A percentile compares a stretch with the other conserved stretches of the same genome.
These are phyloP conservation scores for Calonectria pauciramosa DNA, from an alignment of 2,329 filamentous ascomycete species.

Conservation along the genomic window DNA sequence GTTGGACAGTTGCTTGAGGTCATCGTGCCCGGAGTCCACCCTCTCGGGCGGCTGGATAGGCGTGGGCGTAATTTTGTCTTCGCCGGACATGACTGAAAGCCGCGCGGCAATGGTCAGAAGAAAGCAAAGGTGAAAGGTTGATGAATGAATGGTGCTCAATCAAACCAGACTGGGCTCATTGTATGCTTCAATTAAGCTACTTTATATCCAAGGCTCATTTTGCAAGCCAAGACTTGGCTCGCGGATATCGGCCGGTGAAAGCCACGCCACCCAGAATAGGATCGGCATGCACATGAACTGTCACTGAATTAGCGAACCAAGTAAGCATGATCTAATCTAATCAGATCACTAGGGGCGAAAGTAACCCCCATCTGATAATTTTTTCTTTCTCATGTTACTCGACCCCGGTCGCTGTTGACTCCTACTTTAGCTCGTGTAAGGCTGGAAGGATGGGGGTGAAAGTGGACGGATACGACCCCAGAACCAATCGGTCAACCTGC, in stretches of 20 bases:
- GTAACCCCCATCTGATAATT: conserved; percentile 1
- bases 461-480: conserved; percentile 10
- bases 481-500: conserved; percentile 14
- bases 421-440: conserved; percentile 16
- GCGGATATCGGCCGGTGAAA: background rate
- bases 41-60: conserved; percentile 22
- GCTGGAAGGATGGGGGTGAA: conserved; percentile 18
- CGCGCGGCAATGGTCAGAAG: background rate
- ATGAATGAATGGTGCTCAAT: background rate
- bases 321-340: conserved; percentile 32
- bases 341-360: conserved; percentile 23
- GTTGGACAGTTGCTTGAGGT: conserved; percentile 33
- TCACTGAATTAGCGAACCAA: background rate
- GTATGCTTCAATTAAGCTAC: background rate
- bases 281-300: conserved; percentile 16
- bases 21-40: conserved; percentile 27
- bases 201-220: background rate
- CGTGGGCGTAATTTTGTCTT: conserved; percentile 31
- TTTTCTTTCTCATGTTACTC: background rate
- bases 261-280: background rate
- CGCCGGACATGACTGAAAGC: conserved; percentile 17
- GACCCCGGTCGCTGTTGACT: background rate
- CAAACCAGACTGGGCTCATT: background rate
- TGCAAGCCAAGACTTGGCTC: background rate
- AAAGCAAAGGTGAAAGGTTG: background rate